Evolutionary conservation across 257 asterid species (phyloP).

Genomic region (Nicotiana tomentosiformis): DNA sequence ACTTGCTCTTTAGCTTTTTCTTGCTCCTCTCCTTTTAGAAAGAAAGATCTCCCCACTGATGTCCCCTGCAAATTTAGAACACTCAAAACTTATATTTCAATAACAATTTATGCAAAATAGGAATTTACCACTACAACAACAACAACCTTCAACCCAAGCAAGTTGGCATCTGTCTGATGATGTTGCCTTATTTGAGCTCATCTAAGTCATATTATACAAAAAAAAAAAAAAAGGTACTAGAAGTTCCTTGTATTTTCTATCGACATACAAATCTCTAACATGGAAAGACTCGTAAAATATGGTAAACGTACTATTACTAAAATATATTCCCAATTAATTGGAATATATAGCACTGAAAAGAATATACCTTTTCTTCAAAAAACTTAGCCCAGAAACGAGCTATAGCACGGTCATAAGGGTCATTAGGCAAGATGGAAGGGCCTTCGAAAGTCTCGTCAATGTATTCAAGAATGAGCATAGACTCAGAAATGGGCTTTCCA

Average conservation of each 20-base stretch:
- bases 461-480: background rate
- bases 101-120: no score
- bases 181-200: no score
- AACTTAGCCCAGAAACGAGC: background rate
- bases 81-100: background rate
- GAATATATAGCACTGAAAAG: background rate
- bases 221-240: background rate
- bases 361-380: background rate
- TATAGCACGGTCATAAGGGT: background rate
- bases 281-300: background rate
- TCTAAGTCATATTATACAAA: no score
- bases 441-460: constrained; percentile 1
- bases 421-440: background rate
- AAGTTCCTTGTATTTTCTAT: background rate
- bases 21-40: background rate
- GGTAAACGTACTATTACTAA: background rate
- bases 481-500: background rate
- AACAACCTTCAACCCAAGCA: no score
- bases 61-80: background rate
- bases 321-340: background rate
- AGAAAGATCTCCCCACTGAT: background rate
- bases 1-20: background rate
- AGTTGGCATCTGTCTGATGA: no score
- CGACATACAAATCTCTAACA: background rate
- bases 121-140: no score